These are phyloP conservation scores for Cercophora samala DNA, from an alignment of 495 filamentous ascomycete genomes.

Conservation along the genomic window DNA sequence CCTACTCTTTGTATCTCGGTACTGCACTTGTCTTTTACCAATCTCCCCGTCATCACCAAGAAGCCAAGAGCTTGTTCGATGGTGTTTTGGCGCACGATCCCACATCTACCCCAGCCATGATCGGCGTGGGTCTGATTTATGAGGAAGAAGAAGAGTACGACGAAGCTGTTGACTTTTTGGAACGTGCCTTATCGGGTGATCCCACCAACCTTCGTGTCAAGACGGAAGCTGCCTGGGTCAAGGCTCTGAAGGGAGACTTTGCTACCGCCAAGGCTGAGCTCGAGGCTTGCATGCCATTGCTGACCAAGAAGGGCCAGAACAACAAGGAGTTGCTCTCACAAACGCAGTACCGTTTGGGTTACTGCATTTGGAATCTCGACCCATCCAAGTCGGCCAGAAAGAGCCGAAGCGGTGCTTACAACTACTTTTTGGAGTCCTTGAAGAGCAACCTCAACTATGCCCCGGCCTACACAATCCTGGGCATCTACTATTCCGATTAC, in stretches of 20 bases:
- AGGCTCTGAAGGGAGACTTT: slow-evolving; percentile 76
- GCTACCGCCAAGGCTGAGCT: slow-evolving; percentile 61
- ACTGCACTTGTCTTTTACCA: slow-evolving; percentile 85
- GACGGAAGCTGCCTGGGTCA: slow-evolving; percentile 85
- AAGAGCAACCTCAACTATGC: slow-evolving; percentile 87
- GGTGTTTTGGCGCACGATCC: slow-evolving; percentile 68
- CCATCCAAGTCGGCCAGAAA: slow-evolving; percentile 66
- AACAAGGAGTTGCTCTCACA: slow-evolving; percentile 74
- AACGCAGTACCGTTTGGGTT: slow-evolving; percentile 82
- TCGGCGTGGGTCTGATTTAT: slow-evolving; percentile 85
- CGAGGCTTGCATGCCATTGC: slow-evolving; percentile 60
- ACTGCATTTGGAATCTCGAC: slow-evolving; percentile 82
- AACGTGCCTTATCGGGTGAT: slow-evolving; percentile 67
- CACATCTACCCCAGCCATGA: slow-evolving; percentile 71
- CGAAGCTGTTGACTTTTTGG: slow-evolving; percentile 73
- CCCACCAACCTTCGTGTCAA: slow-evolving; percentile 68
- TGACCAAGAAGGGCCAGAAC: slow-evolving; percentile 44
- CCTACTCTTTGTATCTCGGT: slow-evolving; percentile 70
- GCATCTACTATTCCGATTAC: slow-evolving; percentile 94
- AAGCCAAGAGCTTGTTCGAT: slow-evolving; percentile 81
- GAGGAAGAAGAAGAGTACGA: slow-evolving; percentile 87
- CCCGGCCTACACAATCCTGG: slow-evolving; percentile 87
- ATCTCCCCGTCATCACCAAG: slow-evolving; percentile 80
- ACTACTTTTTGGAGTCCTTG: slow-evolving; percentile 76
- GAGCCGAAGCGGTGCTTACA: slow-evolving; percentile 69